Base-by-base conservation (phyloP, 345 rosid species). In the Triadica sebifera region DNA sequence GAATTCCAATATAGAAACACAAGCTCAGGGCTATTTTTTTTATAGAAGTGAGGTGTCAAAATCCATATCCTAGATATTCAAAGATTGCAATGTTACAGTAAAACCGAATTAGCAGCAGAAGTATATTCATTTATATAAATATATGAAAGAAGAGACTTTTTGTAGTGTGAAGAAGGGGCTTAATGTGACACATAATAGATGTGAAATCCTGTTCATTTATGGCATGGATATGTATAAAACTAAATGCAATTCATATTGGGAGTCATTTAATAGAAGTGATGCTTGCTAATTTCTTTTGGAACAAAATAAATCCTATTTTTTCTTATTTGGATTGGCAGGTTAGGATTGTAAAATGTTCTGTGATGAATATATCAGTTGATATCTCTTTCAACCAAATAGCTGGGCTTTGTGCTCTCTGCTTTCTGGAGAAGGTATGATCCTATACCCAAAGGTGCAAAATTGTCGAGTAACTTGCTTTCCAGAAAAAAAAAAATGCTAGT, bases 301-400 rank as follows among this genome's bases (percentile, higher is more conserved):
- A 65, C 34, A 49, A 61, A 47, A 17, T 19, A n/a, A n/a, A 2
- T 56, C n/a, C 20, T 3, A 6, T 63, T 50, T 13, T 63, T 53
- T 20, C 51, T 19, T 51, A 20, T 59, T 74, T 53, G 58, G 73
- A 59, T 83, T 65, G 34, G 78, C 91, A 95, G 98, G 99, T 93
- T 62, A 95, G 93, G 84, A 86, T 95, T 78, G 92, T 95, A 49
- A 95, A 93, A 77, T 95, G 94, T 79, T 75, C 86, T 50, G 91
- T 95, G 67, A 96, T 88, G 84, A 84, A 93, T 74, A 90, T 95
- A 17, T 87, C 90, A 34, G 90, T 95, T 62, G 99, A 95, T 80
- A 95, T 95, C 75, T 91, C 98, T 51, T 95, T 93, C 82, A 93
- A 95, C 84, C 96, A 91, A 84, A 82, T 93, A 71, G 93, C 93